phyloP scores from a whole-genome alignment of 2,329 filamentous ascomycete species.

The Fusarium succisae region DNA sequence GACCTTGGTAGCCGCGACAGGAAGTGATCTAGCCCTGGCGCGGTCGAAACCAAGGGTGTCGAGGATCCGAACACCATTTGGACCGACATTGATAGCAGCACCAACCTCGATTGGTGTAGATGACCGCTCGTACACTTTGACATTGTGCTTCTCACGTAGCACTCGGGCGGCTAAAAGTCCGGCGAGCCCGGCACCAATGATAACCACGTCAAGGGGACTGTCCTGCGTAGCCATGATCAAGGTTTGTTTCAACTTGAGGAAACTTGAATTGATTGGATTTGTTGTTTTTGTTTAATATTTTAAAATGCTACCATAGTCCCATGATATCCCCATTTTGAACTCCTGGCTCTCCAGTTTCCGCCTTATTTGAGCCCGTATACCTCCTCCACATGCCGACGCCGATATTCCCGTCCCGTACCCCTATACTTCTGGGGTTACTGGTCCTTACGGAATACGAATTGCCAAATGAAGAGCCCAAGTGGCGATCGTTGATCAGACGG shows the following conservation, averaged over 20 bases:
- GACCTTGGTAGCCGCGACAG: neutral
- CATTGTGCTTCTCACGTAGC: neutral
- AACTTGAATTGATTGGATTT: neutral
- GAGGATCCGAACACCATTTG: neutral
- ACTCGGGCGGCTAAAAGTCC: neutral
- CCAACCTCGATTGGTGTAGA: neutral
- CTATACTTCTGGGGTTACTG: neutral
- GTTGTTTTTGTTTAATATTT: fast-evolving
- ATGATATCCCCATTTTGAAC: neutral
- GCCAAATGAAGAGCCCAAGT: neutral
- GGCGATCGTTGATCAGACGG: no score
- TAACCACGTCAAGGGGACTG: neutral
- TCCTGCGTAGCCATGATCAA: neutral
- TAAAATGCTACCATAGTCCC: neutral
- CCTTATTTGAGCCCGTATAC: neutral
- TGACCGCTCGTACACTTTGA: neutral
- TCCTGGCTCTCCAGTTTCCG: neutral
- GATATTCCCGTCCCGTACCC: neutral
- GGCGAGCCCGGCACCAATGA: neutral
- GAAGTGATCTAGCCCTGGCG: neutral
- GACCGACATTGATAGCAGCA: neutral
- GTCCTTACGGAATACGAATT: neutral
- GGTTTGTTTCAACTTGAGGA: no score
- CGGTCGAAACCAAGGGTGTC: neutral
- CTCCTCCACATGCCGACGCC: neutral